These are phyloP conservation scores for Paramicrosporidium saccamoebae DNA, from an alignment of 371 early-diverging fungal species.

Conservation along the genomic window DNA sequence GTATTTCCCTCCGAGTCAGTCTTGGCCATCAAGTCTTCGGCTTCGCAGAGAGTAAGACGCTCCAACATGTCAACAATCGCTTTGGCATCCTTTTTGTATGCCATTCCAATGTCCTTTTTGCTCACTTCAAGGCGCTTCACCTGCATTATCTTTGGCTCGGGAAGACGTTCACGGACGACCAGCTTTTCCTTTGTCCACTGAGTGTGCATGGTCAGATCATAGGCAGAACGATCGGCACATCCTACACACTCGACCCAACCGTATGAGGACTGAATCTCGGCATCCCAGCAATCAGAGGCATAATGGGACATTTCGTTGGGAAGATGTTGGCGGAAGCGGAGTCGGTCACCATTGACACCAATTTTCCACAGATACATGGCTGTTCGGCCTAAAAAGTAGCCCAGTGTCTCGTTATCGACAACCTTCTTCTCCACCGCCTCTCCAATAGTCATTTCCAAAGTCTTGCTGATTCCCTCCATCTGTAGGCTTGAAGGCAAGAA, in stretches of 20 bases:
- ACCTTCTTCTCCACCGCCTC: slow-evolving; percentile 70
- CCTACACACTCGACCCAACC: slow-evolving; percentile 99
- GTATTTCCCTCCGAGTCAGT: slow-evolving; percentile 12
- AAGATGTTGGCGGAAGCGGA: slow-evolving; percentile 98
- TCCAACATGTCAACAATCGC: slow-evolving; percentile 38
- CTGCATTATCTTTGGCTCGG: slow-evolving; percentile 43
- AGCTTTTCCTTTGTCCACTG: slow-evolving; percentile 69
- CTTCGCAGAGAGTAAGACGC: slow-evolving; percentile 16
- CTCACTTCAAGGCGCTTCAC: slow-evolving; percentile 49
- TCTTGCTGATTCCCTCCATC: slow-evolving; percentile 28
- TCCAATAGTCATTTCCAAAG: slow-evolving; percentile 38
- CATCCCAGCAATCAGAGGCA: slow-evolving; percentile 97
- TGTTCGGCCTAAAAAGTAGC: slow-evolving; percentile 92
- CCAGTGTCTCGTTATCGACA: slow-evolving; percentile 88
- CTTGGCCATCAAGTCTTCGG: slow-evolving; percentile 16
- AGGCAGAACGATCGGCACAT: slow-evolving; percentile 97
- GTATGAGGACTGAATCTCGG: slow-evolving; percentile 52
- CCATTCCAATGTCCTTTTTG: slow-evolving; percentile 72
- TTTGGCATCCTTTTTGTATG: slow-evolving; percentile 67
- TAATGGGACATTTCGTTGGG: slow-evolving; percentile 99
- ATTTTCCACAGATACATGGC: slow-evolving; percentile 68
- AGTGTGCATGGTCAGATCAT: slow-evolving; percentile 81
- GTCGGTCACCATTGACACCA: slow-evolving; percentile 54
- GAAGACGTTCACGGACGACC: slow-evolving; percentile 54
- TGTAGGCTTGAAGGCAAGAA: slow-evolving; percentile 46